Conservation (phyloP, 129 eudicot genomes). For the Ambrosia artemisiifolia region DNA sequence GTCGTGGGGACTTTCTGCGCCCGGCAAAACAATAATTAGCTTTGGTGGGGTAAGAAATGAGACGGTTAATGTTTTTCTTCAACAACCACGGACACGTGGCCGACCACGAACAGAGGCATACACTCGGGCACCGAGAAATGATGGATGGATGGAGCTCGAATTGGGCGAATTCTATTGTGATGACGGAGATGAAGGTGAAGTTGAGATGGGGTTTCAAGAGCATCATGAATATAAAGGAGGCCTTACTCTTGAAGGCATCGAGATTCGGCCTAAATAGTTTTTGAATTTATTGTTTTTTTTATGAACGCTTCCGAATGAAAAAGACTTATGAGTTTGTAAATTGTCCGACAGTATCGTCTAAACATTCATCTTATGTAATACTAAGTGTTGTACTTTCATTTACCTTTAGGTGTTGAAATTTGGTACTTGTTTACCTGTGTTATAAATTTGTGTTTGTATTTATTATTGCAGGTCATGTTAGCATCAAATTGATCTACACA, state of each 20-base stretch:
- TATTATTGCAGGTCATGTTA: too few relatives aligned
- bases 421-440: too few relatives aligned
- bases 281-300: background rate
- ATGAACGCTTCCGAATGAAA: background rate
- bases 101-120: too few relatives aligned
- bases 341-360: background rate
- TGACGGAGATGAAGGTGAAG: constrained; percentile 32
- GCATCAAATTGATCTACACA: too few relatives aligned
- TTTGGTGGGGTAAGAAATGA: constrained; percentile 13
- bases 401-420: too few relatives aligned
- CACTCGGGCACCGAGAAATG: constrained; percentile 3
- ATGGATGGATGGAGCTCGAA: constrained; percentile 48
- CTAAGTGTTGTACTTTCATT: too few relatives aligned
- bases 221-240: constrained; percentile 29
- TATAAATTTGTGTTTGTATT: too few relatives aligned
- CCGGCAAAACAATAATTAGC: constrained; percentile 22
- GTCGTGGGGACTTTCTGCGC: constrained; percentile 14
- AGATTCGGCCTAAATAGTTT: constrained; percentile 41
- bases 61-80: constrained; percentile 11
- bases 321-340: background rate
- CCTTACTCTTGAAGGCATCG: constrained; percentile 49
- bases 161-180: constrained; percentile 36
- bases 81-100: background rate
- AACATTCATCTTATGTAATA: too few relatives aligned
- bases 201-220: constrained; percentile 39